Evolutionary conservation across 768 basidiomycete species (phyloP), one percentile per base, ranked within the genome.

Genomic region (Austroboletus eburneus): DNA sequence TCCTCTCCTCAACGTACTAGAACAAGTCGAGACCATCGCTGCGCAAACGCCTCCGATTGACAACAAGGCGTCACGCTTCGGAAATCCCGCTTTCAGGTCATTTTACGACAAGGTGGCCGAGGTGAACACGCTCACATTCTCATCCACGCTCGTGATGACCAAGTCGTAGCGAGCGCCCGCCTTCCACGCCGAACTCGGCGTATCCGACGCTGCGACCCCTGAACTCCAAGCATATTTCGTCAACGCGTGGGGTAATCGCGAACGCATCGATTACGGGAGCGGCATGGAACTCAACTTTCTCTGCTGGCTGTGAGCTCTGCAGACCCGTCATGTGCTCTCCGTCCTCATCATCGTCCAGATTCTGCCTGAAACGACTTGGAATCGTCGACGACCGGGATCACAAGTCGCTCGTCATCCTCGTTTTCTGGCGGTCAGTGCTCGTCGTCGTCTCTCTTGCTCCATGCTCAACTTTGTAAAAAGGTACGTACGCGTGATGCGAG

Each of bases 251-350:
- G 96, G 96, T 1, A 96, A 88, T 64, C 72, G 87, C 23, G 80
- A 85, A 39, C 74, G 96, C 9, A 92, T 99, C 44, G 96, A 99
- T 67, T 99, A 99, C 67, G 96, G 96, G n/a, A 96, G 93, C 57
- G 96, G 96, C 13, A 98, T 98, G 95, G 96, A 99, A 62, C 75
- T 98, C 36, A 95, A 97, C 67, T 99, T 97, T 59, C 49, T 98
- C 3, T 97, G 94, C 58, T 97, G 93, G 93, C 62, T 98, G 94
- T 96, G 62, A 55, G 91, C 72, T 10, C 5, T 6, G 3, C 40
- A 0, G 9, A 3, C 13, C 25, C 39, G 30, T 27, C 12, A 13
- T 0, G 16, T n/a, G 10, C 22, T 2, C 6, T 39, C 2, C 7
- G 21, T 36, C 25, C 23, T 49, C 10, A 52, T 3, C 25, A 13